Conservation (phyloP, 2,329 filamentous ascomycete genomes). For the Teratosphaeria zuluensis region DNA sequence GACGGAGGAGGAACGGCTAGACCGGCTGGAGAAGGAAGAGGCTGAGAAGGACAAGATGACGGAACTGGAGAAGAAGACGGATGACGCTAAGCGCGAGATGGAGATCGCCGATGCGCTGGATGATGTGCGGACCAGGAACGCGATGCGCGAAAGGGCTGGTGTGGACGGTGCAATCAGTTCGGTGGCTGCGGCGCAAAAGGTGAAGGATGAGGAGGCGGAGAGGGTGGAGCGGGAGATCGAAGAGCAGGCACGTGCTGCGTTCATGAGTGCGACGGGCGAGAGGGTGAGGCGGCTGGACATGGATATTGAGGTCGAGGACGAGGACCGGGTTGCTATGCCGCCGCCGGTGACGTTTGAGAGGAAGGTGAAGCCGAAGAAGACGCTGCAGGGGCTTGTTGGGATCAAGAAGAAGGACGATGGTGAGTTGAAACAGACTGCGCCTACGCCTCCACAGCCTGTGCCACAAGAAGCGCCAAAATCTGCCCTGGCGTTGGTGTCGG, state of each 20-base stretch:
- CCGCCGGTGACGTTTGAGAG: constrained; percentile 57
- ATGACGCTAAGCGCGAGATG: constrained; percentile 92
- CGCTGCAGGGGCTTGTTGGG: constrained; percentile 62
- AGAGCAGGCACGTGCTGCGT: constrained; percentile 69
- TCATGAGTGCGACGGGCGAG: constrained; percentile 53
- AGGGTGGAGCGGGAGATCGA: constrained; percentile 71
- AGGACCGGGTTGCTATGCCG: constrained; percentile 29
- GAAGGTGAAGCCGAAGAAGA: constrained; percentile 77
- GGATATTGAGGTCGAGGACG: constrained; percentile 33
- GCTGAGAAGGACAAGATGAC: constrained; percentile 87
- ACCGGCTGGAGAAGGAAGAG: constrained; percentile 70
- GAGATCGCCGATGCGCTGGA: constrained; percentile 90
- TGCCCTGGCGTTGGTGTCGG: neutral
- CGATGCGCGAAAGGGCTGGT: constrained; percentile 63
- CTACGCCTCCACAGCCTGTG: neutral
- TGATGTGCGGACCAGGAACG: constrained; percentile 87
- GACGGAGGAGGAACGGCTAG: constrained; percentile 77
- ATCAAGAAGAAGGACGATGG: constrained; percentile 67
- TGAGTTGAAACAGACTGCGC: neutral
- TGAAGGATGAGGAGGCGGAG: constrained; percentile 49
- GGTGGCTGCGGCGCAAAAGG: constrained; percentile 47
- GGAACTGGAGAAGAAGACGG: constrained; percentile 85
- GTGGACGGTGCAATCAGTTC: constrained; percentile 48
- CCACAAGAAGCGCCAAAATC: neutral
- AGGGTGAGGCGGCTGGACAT: constrained; percentile 45